These are phyloP conservation scores for Ceratocystis cacaofunesta DNA, from an alignment of 2,329 filamentous ascomycete genomes.

Conservation along the genomic window DNA sequence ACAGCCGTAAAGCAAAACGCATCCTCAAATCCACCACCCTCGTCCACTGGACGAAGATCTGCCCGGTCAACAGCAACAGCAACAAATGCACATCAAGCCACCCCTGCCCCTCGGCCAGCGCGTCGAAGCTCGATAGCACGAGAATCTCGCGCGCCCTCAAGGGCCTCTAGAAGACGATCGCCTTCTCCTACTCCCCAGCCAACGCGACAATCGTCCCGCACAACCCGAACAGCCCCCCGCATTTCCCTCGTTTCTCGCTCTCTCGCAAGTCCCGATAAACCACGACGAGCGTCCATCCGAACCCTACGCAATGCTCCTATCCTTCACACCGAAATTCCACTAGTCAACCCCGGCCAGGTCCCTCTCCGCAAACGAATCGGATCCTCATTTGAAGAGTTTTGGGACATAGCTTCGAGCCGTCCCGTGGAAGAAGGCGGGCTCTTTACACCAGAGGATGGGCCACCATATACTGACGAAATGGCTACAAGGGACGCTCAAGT, in stretches of 20 bases:
- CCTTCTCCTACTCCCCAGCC: slow-evolving; percentile 21
- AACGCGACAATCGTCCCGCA: slow-evolving; percentile 25
- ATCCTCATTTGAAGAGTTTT: slow-evolving; percentile 42
- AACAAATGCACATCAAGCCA: neutral
- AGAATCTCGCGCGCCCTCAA: slow-evolving; percentile 2
- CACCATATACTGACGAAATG: slow-evolving; percentile 43
- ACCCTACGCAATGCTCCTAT: slow-evolving; percentile 20
- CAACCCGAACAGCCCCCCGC: slow-evolving; percentile 24
- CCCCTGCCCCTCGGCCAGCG: neutral
- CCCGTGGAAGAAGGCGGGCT: slow-evolving; percentile 45
- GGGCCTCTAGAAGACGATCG: slow-evolving; percentile 21
- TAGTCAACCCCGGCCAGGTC: slow-evolving; percentile 45
- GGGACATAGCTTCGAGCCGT: slow-evolving; percentile 34
- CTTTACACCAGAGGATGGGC: slow-evolving; percentile 39
- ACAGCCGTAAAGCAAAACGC: neutral
- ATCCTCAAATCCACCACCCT: neutral
- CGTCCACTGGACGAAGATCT: neutral
- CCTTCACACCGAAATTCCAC: slow-evolving; percentile 29
- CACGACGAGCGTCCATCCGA: slow-evolving; percentile 22
- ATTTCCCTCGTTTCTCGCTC: neutral
- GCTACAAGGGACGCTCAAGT: slow-evolving; percentile 52
- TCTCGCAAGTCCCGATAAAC: neutral
- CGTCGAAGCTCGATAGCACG: slow-evolving; percentile 4
- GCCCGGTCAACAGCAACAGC: neutral
- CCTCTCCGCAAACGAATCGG: slow-evolving; percentile 39